Base-by-base conservation (phyloP, 2,329 filamentous ascomycete genomes). In the Aureobasidium namibiae region DNA sequence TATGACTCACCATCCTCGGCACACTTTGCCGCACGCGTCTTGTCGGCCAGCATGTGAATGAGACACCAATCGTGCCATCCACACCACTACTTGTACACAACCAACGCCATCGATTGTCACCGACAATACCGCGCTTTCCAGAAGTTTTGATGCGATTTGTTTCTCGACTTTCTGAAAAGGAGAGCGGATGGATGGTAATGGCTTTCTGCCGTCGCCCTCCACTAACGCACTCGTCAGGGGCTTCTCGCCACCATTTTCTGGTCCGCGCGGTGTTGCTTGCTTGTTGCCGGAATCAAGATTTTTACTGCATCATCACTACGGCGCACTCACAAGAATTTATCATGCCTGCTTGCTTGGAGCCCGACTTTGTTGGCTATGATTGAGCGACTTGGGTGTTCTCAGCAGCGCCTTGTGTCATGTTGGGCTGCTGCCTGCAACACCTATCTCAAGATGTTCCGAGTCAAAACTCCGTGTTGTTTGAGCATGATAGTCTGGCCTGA, bases 211-310 rank as follows among this genome's bases (percentile, higher is more conserved):
- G 39, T 36, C 52, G 52, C 41, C 18, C 42, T 38, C 31, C 42
- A n/a, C 54, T 57, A 48, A 57, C 34, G 54, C 54, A 44, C 26
- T 14, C 31, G 24, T 48, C 54, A 57, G 54, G 54, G 54, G 54
- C 52, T 24, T 57, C 16, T 57, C 54, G 54, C 54, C 54, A 57
- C 54, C 23, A 29, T 23, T 16, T 21, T 29, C 39, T 56, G 52
- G 41, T 45, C 52, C 52, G 52, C 52, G 52, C 52, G 10, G 38
- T 45, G n/a, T 45, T 56, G 52, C 52, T 45, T 56, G 52, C 52
- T 56, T 57, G 31, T 57, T 57, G 54, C 54, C 41, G 33, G 23
- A 26, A 29, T 29, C 41, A 57, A 48, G 42, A 38, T 57, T 48
- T 31, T 5, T n/a, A 7, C 24, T 21, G 34, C 53, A 39, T 26